Conservation (phyloP, 2,329 filamentous ascomycete genomes). For the Phaeosphaeria sp. region DNA sequence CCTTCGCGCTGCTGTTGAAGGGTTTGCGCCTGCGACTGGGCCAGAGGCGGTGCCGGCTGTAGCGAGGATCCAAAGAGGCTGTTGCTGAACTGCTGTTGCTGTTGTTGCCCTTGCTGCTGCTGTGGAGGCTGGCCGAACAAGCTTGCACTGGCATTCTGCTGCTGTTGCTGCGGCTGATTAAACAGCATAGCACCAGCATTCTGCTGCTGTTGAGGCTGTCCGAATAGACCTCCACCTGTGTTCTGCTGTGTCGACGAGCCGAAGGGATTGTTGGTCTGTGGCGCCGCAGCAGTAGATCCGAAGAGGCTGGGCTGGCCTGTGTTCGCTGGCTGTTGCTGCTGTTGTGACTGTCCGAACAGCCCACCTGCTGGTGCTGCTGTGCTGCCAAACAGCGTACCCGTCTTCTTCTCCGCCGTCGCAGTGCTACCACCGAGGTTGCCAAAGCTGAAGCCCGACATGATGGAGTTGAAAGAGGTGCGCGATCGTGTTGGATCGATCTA, state of each 20-base stretch:
- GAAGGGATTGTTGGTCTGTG: conserved; percentile 15
- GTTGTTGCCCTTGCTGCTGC: conserved; percentile 44
- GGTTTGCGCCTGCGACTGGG: conserved; percentile 37
- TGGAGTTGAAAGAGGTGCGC: conserved; percentile 6
- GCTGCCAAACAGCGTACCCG: conserved; percentile 46
- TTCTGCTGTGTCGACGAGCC: conserved; percentile 28
- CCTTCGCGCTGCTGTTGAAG: conserved; percentile 48
- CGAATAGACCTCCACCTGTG: conserved; percentile 15
- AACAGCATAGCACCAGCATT: conserved; percentile 28
- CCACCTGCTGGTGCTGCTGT: conserved; percentile 47
- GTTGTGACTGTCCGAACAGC: conserved; percentile 49
- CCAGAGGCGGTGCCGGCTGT: conserved; percentile 40
- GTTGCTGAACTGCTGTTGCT: conserved; percentile 49
- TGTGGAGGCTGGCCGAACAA: conserved; percentile 50
- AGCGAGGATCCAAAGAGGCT: conserved; percentile 48
- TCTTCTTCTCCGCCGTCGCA: conserved; percentile 38
- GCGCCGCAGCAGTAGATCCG: conserved; percentile 11
- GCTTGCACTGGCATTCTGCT: conserved; percentile 49
- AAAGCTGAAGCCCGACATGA: conserved; percentile 41
- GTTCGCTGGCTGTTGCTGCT: conserved; percentile 39
- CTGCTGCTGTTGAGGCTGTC: conserved; percentile 22
- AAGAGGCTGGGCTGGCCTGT: conserved; percentile 38
- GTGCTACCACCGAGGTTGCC: conserved; percentile 24
- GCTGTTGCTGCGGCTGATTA: conserved; percentile 28
- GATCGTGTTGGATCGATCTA: not conserved